These are phyloP conservation scores for Malus hybrid DNA, from an alignment of 331 rosid species.

Conservation along the genomic window DNA sequence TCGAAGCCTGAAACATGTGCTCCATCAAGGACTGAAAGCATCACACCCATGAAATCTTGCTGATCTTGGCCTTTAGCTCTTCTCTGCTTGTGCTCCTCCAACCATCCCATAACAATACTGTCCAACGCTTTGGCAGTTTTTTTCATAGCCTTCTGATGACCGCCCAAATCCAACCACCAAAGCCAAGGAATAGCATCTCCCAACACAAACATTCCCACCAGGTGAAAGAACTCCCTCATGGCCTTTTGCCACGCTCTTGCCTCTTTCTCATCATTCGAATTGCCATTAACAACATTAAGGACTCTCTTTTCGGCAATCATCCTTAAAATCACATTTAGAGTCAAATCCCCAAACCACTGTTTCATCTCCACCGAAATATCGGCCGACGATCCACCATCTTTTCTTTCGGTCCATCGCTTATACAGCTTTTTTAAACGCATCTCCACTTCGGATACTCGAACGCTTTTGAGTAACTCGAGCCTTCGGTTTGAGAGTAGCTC, in stretches of 20 bases:
- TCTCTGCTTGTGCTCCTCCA: conserved; percentile 30
- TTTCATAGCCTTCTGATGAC: conserved; percentile 28
- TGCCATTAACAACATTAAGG: background rate
- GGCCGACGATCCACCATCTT: background rate
- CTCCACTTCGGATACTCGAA: conserved; percentile 29
- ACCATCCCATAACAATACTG: conserved; percentile 13
- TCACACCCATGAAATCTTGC: conserved; percentile 29
- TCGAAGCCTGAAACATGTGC: conserved; percentile 9
- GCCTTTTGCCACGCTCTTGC: conserved; percentile 14
- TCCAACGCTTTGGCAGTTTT: conserved; percentile 26
- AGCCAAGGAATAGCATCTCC: conserved; percentile 41
- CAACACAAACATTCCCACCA: conserved; percentile 16
- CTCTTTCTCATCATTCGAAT: background rate
- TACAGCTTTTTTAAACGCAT: conserved; percentile 29
- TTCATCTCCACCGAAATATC: conserved; percentile 35
- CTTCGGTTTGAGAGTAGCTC: conserved; percentile 39
- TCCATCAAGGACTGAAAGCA: conserved; percentile 20
- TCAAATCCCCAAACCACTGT: conserved; percentile 37
- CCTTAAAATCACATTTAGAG: conserved; percentile 34
- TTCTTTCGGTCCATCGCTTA: conserved; percentile 12
- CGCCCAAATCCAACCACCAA: conserved; percentile 38
- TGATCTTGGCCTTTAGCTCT: background rate
- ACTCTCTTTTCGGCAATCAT: conserved; percentile 36
- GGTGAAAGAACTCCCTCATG: conserved; percentile 21
- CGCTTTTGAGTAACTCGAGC: conserved; percentile 18